Base-by-base conservation (phyloP, 2,329 filamentous ascomycete genomes). In the Plectosphaerella plurivora region DNA sequence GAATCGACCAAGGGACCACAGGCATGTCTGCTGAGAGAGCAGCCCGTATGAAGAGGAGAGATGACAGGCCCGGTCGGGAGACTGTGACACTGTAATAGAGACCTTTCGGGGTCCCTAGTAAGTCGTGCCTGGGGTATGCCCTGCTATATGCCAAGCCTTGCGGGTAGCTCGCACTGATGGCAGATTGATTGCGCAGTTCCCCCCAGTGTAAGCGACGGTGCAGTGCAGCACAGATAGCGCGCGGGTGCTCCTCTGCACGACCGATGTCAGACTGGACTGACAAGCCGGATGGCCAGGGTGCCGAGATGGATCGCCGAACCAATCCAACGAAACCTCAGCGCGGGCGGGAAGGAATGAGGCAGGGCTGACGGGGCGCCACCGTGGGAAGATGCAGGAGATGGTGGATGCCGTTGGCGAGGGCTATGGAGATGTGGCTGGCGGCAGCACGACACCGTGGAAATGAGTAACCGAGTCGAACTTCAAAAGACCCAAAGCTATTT, bases 1-100 rank as follows among this genome's bases (percentile, higher is more conserved):
- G 51, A 20, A 15, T 36, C 55, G 63, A 61, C 55, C 53, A 51
- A 52, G 42, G 65, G 60, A 71, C 59, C 61, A 63, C 64, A 59
- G 72, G 70, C 71, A 73, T 74, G 55, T 54, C 66, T 71, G 65
- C 66, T 53, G n/a, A 20, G 16, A 44, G 16, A 44, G n/a, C n/a
- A 44, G 16, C 18, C 41, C 18, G 8, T 8, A 33, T 4, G 41
- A 20, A 18, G 41, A 44, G 41, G 18, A 44, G 28, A 33, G 16
- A 44, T 20, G 41, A 44, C 41, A 18, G 41, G 16, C n/a, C 16
- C 16, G n/a, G 41, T 44, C 16, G 41, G 37, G 41, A 18, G n/a
- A 20, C n/a, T 16, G n/a, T 44, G 41, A 44, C 41, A 12, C n/a
- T 44, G 41, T 20, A 5, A 20, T 2, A 44, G 28, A 20, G n/a